These are phyloP conservation scores for Tillandsia fasciculata DNA, from an alignment of 176 grass and related monocot genomes.

Conservation along the genomic window DNA sequence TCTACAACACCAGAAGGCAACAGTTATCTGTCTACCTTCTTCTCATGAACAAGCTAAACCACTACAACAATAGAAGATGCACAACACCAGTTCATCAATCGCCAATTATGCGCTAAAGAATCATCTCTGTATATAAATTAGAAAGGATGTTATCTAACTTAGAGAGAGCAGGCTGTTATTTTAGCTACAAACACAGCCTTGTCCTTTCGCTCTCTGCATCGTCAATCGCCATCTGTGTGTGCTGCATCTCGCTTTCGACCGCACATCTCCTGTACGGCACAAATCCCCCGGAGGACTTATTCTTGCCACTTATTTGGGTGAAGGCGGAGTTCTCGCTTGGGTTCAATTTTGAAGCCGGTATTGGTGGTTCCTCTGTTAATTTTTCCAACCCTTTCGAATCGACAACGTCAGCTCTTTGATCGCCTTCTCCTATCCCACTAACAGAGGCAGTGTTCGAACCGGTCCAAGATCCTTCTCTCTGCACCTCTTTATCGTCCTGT, in stretches of 20 bases:
- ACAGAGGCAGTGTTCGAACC: conserved; percentile 31
- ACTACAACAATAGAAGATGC: background rate
- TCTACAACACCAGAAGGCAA: too few species aligned
- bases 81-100: too few species aligned
- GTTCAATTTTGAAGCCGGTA: conserved; percentile 26
- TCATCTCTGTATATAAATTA: background rate
- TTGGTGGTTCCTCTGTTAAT: background rate
- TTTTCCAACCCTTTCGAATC: conserved; percentile 24
- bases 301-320: background rate
- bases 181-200: conserved; percentile 53
- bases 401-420: conserved; percentile 27
- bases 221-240: background rate
- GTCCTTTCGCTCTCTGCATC: conserved; percentile 48
- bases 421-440: conserved; percentile 15
- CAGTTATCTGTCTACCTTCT: background rate
- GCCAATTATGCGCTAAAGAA: background rate
- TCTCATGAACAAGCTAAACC: background rate
- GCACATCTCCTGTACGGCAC: conserved; percentile 46
- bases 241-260: conserved; percentile 23
- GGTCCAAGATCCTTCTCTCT: conserved; percentile 33
- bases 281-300: conserved; percentile 31
- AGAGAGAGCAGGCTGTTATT: background rate
- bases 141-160: conserved; percentile 30
- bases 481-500: conserved; percentile 7
- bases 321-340: conserved; percentile 1